Conservation (phyloP, 345 rosid species). For the Mallotus nudiflorus region DNA sequence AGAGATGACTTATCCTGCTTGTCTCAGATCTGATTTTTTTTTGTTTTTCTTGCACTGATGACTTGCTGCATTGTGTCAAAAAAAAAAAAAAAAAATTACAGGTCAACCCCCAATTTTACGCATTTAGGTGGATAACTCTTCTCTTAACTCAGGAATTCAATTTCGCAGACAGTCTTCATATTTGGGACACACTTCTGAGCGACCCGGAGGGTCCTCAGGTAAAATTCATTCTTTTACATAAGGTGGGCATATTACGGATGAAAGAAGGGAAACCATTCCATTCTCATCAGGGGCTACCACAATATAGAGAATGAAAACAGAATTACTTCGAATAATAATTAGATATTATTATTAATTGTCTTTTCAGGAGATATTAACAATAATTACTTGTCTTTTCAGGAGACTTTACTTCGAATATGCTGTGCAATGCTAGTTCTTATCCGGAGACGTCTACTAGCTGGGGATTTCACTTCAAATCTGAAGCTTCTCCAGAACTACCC, state of each 20-base stretch:
- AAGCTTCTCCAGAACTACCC: conserved; percentile 82
- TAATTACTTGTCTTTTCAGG: conserved; percentile 47
- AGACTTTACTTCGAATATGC: conserved; percentile 82
- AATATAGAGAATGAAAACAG: background rate
- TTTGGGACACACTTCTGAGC: conserved; percentile 93
- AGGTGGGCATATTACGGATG: background rate
- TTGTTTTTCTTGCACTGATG: no score
- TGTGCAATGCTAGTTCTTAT: conserved; percentile 93
- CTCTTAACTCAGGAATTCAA: conserved; percentile 94
- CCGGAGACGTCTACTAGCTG: conserved; percentile 79
- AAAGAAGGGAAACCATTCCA: background rate
- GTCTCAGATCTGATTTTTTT: no score
- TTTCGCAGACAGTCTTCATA: conserved; percentile 85
- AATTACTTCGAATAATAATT: background rate
- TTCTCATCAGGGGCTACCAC: background rate
- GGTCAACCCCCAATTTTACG: conserved; percentile 96
- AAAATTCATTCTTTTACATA: conserved; percentile 9
- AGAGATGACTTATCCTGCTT: background rate
- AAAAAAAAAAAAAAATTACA: no score
- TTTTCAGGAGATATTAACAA: no score
- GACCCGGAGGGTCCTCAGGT: conserved; percentile 98
- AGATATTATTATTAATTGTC: background rate
- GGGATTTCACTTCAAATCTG: conserved; percentile 82
- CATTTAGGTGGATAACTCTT: conserved; percentile 99
- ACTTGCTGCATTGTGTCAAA: background rate